These are phyloP conservation scores for Phylloporus rhodoxanthus DNA, from an alignment of 768 basidiomycete species.

Conservation along the genomic window DNA sequence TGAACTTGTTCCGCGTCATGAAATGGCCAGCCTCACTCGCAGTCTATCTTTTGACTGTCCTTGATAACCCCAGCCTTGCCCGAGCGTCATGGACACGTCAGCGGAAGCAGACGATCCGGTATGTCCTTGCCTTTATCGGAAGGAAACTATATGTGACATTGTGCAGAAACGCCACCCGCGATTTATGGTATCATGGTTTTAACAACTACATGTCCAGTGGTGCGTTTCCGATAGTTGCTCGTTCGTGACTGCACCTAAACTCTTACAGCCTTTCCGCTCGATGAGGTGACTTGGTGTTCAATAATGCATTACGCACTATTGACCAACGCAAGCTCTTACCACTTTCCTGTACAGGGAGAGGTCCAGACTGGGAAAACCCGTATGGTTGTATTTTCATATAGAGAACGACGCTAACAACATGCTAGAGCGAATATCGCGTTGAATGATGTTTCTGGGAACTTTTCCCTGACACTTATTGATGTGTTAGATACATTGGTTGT, in stretches of 20 bases:
- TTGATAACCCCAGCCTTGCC: slow-evolving; percentile 26
- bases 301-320: slow-evolving; percentile 5
- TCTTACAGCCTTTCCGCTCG: slow-evolving; percentile 69
- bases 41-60: slow-evolving; percentile 33
- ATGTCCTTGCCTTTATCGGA: slow-evolving; percentile 15
- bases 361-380: slow-evolving; percentile 84
- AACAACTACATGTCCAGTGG: slow-evolving; percentile 83
- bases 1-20: slow-evolving; percentile 23
- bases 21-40: slow-evolving; percentile 45
- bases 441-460: slow-evolving; percentile 95
- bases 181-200: slow-evolving; percentile 89
- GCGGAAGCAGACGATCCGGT: slow-evolving; percentile 55
- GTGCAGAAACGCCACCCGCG: slow-evolving; percentile 60
- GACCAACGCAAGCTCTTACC: slow-evolving; percentile 63
- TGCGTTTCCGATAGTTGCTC: slow-evolving; percentile 27
- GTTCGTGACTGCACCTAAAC: slow-evolving; percentile 17
- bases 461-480: slow-evolving; percentile 77
- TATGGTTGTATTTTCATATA: slow-evolving; percentile 35
- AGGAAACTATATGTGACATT: slow-evolving; percentile 1
- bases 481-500: slow-evolving; percentile 87
- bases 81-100: slow-evolving; percentile 46
- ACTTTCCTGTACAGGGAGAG: slow-evolving; percentile 77
- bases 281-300: slow-evolving; percentile 53
- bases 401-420: slow-evolving; percentile 11
- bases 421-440: slow-evolving; percentile 62